Evolutionary conservation across 805 yeast genomes (phyloP).

Genomic region (Candida maris): DNA sequence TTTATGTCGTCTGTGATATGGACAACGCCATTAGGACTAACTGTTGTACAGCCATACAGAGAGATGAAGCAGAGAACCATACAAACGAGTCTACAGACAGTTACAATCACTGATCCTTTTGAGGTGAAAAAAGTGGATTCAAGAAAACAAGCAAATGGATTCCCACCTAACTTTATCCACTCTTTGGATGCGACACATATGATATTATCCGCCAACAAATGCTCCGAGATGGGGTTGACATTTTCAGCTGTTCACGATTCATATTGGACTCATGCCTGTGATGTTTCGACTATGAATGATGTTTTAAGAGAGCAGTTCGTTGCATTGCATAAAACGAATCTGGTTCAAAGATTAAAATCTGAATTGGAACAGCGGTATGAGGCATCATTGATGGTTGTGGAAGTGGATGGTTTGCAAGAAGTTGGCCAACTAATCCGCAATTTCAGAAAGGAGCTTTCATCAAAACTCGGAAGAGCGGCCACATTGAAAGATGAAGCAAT

Average conservation of each 20-base stretch:
- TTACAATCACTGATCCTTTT: conserved; percentile 86
- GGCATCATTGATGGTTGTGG: conserved; percentile 60
- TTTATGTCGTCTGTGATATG: conserved; percentile 88
- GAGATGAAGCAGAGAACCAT: conserved; percentile 60
- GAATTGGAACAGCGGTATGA: conserved; percentile 82
- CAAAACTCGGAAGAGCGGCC: conserved; percentile 49
- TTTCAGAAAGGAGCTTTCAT: conserved; percentile 46
- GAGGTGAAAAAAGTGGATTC: conserved; percentile 77
- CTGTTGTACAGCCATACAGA: conserved; percentile 96
- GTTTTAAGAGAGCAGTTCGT: conserved; percentile 77
- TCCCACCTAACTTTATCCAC: conserved; percentile 94
- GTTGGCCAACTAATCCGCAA: conserved; percentile 48
- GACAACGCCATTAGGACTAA: conserved; percentile 95
- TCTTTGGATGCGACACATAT: conserved; percentile 96
- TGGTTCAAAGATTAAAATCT: conserved; percentile 62
- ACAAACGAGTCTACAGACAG: conserved; percentile 80
- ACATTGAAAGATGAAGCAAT: conserved; percentile 71
- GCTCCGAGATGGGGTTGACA: conserved; percentile 58
- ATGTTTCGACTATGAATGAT: conserved; percentile 67
- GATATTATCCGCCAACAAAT: conserved; percentile 81
- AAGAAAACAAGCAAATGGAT: conserved; percentile 86
- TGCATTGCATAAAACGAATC: conserved; percentile 66
- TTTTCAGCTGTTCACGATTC: conserved; percentile 98
- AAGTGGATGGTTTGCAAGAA: conserved; percentile 49
- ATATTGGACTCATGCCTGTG: conserved; percentile 95